Conservation (phyloP, 2,329 filamentous ascomycete species). For the Cercospora nicotianae region DNA sequence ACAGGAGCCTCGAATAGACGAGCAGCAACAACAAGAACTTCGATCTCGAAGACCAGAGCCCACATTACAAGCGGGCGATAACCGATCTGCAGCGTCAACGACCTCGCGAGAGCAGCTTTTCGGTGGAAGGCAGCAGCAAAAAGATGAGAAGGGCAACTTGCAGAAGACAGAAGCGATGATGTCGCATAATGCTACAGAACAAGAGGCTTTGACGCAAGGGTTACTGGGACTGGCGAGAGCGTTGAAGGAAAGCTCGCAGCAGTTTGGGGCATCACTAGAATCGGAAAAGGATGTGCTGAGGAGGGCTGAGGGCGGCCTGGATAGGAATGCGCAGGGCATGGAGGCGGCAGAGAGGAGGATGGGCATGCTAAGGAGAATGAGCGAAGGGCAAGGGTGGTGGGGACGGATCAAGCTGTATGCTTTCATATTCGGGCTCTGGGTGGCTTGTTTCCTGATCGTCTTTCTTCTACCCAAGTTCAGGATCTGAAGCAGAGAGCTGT, state of each 20-base stretch:
- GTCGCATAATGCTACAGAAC: slow-evolving; percentile 74
- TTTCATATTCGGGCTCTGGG: slow-evolving; percentile 78
- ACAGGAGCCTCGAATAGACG: slow-evolving; percentile 13
- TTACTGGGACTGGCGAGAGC: slow-evolving; percentile 77
- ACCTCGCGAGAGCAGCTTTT: slow-evolving; percentile 44
- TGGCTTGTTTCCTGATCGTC: slow-evolving; percentile 75
- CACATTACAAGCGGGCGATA: slow-evolving; percentile 28
- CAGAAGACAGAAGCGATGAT: slow-evolving; percentile 64
- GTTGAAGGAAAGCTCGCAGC: slow-evolving; percentile 71
- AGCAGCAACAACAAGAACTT: slow-evolving; percentile 27
- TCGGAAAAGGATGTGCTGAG: slow-evolving; percentile 71
- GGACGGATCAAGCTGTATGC: slow-evolving; percentile 75
- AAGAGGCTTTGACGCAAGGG: slow-evolving; percentile 77
- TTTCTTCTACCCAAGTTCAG: slow-evolving; percentile 85
- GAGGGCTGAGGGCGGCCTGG: slow-evolving; percentile 71
- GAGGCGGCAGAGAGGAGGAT: slow-evolving; percentile 74
- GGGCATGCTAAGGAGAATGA: slow-evolving; percentile 74
- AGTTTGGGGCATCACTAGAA: slow-evolving; percentile 71
- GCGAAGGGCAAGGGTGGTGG: slow-evolving; percentile 85
- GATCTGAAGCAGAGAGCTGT: slow-evolving; percentile 54
- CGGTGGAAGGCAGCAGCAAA: slow-evolving; percentile 26
- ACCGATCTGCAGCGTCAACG: slow-evolving; percentile 34
- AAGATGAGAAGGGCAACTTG: slow-evolving; percentile 21
- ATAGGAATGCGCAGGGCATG: slow-evolving; percentile 73
- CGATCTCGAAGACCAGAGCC: slow-evolving; percentile 29